A percentile compares a stretch with the other conserved stretches of the same genome.
Evolutionary conservation across 257 asterid genomes (phyloP).

Genomic region (Datura wrightii): DNA sequence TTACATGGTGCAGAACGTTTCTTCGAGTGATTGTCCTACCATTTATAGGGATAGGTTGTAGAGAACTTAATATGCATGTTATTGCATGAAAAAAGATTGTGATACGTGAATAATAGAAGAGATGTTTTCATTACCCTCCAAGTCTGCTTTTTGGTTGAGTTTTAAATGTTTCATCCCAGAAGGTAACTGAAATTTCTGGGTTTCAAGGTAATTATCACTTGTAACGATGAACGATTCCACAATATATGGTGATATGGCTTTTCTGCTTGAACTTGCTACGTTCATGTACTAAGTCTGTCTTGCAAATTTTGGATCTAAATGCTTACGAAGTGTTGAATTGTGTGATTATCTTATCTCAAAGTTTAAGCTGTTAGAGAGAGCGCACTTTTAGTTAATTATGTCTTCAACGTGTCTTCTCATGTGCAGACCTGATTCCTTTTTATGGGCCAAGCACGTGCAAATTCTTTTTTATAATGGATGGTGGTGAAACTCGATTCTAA

Average conservation of each 20-base stretch:
- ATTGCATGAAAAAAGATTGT: background rate
- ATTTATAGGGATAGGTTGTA: background rate
- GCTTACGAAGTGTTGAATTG: background rate
- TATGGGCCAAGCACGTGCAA: too few relatives aligned
- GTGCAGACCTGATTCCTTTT: too few relatives aligned
- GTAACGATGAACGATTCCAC: background rate
- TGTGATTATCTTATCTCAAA: too few relatives aligned
- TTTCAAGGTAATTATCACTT: background rate
- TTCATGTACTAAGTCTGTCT: background rate
- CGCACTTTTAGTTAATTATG: too few relatives aligned
- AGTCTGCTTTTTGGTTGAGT: background rate
- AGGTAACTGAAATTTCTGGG: too few relatives aligned
- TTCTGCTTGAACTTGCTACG: background rate
- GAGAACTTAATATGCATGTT: too few relatives aligned
- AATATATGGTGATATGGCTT: background rate
- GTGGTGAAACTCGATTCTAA: too few relatives aligned
- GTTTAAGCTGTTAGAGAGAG: too few relatives aligned
- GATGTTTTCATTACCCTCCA: background rate
- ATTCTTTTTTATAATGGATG: too few relatives aligned
- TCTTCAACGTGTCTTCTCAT: too few relatives aligned
- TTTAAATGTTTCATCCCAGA: background rate
- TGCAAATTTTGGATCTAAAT: background rate
- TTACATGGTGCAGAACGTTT: background rate
- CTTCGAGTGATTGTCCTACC: background rate
- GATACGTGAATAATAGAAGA: background rate